Evolutionary conservation across 257 asterid species (phyloP).

Genomic region (Prunella vulgaris): DNA sequence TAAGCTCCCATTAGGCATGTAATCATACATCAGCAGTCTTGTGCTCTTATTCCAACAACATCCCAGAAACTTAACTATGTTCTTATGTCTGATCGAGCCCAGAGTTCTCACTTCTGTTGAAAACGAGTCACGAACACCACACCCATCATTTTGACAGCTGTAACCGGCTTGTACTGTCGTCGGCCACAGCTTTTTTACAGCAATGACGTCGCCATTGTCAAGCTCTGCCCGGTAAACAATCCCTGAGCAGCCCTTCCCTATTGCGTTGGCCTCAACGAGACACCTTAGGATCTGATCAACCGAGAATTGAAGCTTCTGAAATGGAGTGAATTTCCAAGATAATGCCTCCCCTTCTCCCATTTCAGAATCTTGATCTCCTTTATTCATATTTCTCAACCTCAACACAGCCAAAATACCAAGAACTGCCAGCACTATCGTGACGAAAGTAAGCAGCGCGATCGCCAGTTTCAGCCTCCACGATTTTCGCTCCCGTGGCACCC

Average conservation of each 20-base stretch:
- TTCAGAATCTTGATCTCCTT: conserved; percentile 50
- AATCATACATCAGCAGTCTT: conserved; percentile 76
- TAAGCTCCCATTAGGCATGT: conserved; percentile 85
- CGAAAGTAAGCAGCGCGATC: conserved; percentile 38
- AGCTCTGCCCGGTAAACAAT: conserved; percentile 62
- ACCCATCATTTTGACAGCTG: conserved; percentile 26
- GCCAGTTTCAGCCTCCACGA: conserved; percentile 66
- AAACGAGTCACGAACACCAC: conserved; percentile 62
- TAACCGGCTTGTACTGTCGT: conserved; percentile 31
- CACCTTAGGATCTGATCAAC: conserved; percentile 50
- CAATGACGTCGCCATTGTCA: conserved; percentile 55
- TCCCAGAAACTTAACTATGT: conserved; percentile 74
- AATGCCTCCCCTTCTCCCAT: conserved; percentile 36
- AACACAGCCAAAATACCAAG: conserved; percentile 55
- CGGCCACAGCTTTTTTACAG: conserved; percentile 83
- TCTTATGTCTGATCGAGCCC: conserved; percentile 73
- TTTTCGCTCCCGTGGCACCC: conserved; percentile 21
- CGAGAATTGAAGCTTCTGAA: conserved; percentile 64
- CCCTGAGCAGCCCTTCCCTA: conserved; percentile 88
- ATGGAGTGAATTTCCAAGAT: conserved; percentile 72
- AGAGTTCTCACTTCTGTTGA: conserved; percentile 71
- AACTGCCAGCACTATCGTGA: conserved; percentile 48
- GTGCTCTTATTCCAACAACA: conserved; percentile 76
- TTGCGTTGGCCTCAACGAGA: conserved; percentile 58
- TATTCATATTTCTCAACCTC: conserved; percentile 44